Conservation (phyloP, 108 stramenopile species). For the Fistulifera pelliculosa region DNA sequence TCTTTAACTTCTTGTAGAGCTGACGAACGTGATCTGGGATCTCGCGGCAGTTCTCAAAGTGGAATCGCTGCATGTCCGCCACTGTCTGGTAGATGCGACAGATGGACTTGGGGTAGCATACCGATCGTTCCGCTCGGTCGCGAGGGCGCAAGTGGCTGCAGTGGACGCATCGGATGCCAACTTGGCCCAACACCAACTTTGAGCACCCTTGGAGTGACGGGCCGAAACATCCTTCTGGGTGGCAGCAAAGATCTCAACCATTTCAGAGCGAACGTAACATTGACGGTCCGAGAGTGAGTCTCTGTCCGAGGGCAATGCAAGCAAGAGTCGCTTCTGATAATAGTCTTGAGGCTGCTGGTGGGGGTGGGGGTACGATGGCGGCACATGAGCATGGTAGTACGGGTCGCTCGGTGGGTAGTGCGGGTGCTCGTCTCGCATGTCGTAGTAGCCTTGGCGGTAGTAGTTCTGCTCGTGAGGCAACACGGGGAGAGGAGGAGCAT, state of each 20-base stretch:
- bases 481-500: constrained; percentile 28
- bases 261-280: constrained; percentile 77
- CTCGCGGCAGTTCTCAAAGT: constrained; percentile 76
- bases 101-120: constrained; percentile 70
- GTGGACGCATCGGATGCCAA: constrained; percentile 78
- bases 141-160: constrained; percentile 66
- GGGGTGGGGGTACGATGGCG: constrained; percentile 15
- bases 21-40: constrained; percentile 59
- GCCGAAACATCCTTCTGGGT: constrained; percentile 57
- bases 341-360: constrained; percentile 16
- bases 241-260: constrained; percentile 80
- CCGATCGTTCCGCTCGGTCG: constrained; percentile 80
- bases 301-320: constrained; percentile 56
- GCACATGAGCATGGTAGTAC: constrained; percentile 15
- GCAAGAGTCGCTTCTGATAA: constrained; percentile 34
- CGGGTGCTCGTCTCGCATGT: constrained; percentile 11
- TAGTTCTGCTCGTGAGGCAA: constrained; percentile 25
- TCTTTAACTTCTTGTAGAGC: constrained; percentile 70
- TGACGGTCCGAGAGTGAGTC: constrained; percentile 77
- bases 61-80: constrained; percentile 84
- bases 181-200: constrained; percentile 72
- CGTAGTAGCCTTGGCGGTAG: constrained; percentile 10
- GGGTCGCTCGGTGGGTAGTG: constrained; percentile 13
- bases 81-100: constrained; percentile 73
- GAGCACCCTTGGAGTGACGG: constrained; percentile 81